Evolutionary conservation across 371 early-diverging fungal species (phyloP), one percentile per base, ranked within the genome.

Genomic region (Syncephalastrum sp.): DNA sequence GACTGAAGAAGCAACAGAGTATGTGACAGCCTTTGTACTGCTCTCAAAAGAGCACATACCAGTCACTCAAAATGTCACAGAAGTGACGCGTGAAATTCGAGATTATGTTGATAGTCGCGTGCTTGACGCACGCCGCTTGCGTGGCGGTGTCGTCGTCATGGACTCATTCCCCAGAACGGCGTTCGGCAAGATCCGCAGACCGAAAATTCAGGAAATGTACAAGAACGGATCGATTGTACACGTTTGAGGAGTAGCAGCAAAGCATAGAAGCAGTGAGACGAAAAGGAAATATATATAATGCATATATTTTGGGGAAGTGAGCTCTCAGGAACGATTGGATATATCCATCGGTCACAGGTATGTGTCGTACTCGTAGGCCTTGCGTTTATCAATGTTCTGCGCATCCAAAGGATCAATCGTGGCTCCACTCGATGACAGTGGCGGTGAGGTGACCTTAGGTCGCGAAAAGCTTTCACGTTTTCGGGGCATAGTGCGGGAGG

Each of bases 1-100:
- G 47, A 54, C 51, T 10, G 42, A 68, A 42, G 60, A 76, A 47
- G 85, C 80, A 8, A 90, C 90, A 1, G 91, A 91, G 61, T 53
- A 91, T 5, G 91, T 91, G 1, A 47, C 75, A 24, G 93, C 90
- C 2, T 89, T 33, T 10, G 38, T 33, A 10, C 12, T 12, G 38
- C 38, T 33, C 1, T 5, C 38, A 33, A 33, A 33, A 12, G 38
- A 33, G 8, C 38, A 33, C 12, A 10, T 33, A 33, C 38, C 38
- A 33, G 38, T 10, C 6, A 33, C 7, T 33, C 38, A 33, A 10
- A 12, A 33, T 33, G 10, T 33, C 10, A 33, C 3, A 1, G 38
- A 33, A 33, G 38, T 12, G 38, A 2, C 12, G 38, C 6, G 10
- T 33, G 8, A 46, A 2, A 46, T 46, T 46, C 47, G 23, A 23